Conservation (phyloP, 1,139 yeast species). For the Yamadazyma oceani region DNA sequence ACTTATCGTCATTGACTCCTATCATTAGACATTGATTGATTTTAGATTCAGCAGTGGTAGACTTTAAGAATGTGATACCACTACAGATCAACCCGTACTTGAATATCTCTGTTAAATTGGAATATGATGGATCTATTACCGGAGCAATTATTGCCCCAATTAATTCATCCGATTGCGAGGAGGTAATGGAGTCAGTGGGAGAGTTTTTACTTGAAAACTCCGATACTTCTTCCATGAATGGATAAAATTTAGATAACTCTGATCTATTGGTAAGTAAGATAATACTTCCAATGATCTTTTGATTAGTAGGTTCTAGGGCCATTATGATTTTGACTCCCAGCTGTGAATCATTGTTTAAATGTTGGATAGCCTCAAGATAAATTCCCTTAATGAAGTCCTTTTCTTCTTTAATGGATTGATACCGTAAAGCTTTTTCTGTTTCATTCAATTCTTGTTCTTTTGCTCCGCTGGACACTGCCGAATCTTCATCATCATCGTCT, state of each 20-base stretch:
- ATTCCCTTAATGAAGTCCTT: conserved; percentile 17
- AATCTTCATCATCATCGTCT: conserved; percentile 6
- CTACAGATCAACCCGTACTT: conserved; percentile 60
- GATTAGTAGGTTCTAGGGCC: conserved; percentile 57
- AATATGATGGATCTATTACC: conserved; percentile 55
- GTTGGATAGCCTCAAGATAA: conserved; percentile 27
- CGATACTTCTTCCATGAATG: conserved; percentile 44
- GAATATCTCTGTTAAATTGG: conserved; percentile 55
- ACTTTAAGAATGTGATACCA: conserved; percentile 54
- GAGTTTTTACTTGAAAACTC: conserved; percentile 6
- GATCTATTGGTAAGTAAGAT: conserved; percentile 53
- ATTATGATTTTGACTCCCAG: conserved; percentile 50
- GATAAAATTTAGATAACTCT: conserved; percentile 49
- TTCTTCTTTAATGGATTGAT: conserved; percentile 13
- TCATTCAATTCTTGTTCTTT: conserved; percentile 5
- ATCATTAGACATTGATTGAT: conserved; percentile 39
- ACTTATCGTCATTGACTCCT: conserved; percentile 41
- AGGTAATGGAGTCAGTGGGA: conserved; percentile 5
- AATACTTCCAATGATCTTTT: conserved; percentile 55
- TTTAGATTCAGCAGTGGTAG: conserved; percentile 25
- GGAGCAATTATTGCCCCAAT: conserved; percentile 62
- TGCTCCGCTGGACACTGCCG: conserved; percentile 8
- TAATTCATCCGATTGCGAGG: conserved; percentile 11
- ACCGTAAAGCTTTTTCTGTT: conserved; percentile 4
- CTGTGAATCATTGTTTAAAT: conserved; percentile 18